Conservation (phyloP, 306 rosid species). For the Adenanthera pavonina region DNA sequence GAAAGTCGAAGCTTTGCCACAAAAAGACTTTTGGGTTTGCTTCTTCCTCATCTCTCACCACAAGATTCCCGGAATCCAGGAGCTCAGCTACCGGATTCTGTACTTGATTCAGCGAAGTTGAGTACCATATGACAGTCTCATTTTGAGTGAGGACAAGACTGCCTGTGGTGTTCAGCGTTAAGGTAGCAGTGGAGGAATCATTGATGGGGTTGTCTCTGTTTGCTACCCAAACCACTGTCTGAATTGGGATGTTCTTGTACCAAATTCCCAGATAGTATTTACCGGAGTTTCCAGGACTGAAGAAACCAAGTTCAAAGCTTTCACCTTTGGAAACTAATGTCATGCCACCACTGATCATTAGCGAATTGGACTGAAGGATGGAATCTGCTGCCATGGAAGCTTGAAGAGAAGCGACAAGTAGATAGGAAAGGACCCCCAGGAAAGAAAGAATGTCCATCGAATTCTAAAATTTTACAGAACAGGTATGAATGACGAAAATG, state of each 20-base stretch:
- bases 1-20: constrained; percentile 48
- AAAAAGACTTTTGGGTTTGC: constrained; percentile 26
- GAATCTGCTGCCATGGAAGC: constrained; percentile 31
- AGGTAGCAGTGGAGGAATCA: constrained; percentile 38
- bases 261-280: constrained; percentile 54
- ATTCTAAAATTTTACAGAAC: background rate
- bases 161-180: constrained; percentile 38
- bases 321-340: constrained; percentile 44
- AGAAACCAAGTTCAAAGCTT: constrained; percentile 57
- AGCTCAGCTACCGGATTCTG: constrained; percentile 43
- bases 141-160: constrained; percentile 40
- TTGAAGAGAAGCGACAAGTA: constrained; percentile 1
- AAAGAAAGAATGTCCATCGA: constrained; percentile 24
- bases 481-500: background rate
- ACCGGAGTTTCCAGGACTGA: constrained; percentile 43
- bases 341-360: constrained; percentile 1
- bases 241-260: constrained; percentile 41
- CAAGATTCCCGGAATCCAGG: constrained; percentile 55
- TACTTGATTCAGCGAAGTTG: constrained; percentile 25
- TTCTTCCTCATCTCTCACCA: constrained; percentile 41
- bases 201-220: constrained; percentile 46
- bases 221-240: constrained; percentile 54
- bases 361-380: constrained; percentile 35
- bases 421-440: background rate
- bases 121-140: constrained; percentile 42